These are phyloP conservation scores for Lentinula sp. DNA, from an alignment of 768 basidiomycete species.

Conservation along the genomic window DNA sequence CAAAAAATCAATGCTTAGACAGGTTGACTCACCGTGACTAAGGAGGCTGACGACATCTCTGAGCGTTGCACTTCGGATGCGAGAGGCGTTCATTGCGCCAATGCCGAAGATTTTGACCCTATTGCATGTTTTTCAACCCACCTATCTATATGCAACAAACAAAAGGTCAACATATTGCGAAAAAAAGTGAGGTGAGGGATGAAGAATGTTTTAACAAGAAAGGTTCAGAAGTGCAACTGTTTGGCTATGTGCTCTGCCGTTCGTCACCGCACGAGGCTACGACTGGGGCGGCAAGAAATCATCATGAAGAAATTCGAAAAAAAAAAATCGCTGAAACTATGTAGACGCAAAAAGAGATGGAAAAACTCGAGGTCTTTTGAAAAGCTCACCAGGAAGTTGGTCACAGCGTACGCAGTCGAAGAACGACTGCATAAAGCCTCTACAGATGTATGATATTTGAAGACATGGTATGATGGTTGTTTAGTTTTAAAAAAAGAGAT, in stretches of 20 bases:
- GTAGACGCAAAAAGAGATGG: background rate
- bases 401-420: no score
- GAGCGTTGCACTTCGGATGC: no score
- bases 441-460: no score
- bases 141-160: background rate
- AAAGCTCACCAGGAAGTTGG: no score
- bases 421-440: no score
- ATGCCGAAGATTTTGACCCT: no score
- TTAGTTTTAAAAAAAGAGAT: background rate
- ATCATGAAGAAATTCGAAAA: background rate
- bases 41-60: no score
- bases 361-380: no score
- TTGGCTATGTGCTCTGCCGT: slow-evolving; percentile 18
- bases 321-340: no score
- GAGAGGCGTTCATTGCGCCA: no score
- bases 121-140: background rate
- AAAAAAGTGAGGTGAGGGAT: background rate
- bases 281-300: slow-evolving; percentile 18
- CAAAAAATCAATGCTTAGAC: background rate
- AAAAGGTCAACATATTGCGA: background rate
- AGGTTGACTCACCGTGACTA: no score
- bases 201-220: background rate
- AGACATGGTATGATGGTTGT: background rate
- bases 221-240: slow-evolving; percentile 16
- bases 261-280: slow-evolving; percentile 16